These are phyloP conservation scores for Xylaria nigripes DNA, from an alignment of 495 filamentous ascomycete genomes.

Conservation along the genomic window DNA sequence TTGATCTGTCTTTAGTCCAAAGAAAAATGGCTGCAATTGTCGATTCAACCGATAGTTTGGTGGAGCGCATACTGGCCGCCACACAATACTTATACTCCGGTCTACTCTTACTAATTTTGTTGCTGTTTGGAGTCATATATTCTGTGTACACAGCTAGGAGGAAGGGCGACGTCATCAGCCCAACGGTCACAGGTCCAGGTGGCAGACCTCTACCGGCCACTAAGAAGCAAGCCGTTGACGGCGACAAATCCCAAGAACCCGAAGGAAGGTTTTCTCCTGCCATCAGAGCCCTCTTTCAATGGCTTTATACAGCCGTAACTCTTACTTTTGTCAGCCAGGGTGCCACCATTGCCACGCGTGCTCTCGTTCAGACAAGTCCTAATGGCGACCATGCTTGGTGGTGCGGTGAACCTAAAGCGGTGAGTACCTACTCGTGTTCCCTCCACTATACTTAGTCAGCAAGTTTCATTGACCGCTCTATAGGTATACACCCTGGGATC, in stretches of 20 bases:
- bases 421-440: conserved; percentile 49
- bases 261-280: conserved; percentile 47
- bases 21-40: conserved; percentile 26
- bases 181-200: conserved; percentile 54
- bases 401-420: conserved; percentile 67
- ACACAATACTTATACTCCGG: conserved; percentile 38
- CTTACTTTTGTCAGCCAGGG: conserved; percentile 69
- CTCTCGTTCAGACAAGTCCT: conserved; percentile 39
- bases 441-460: background rate
- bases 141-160: conserved; percentile 36
- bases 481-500: conserved; percentile 78
- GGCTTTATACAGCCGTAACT: conserved; percentile 56
- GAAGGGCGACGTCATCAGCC: conserved; percentile 33
- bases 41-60: conserved; percentile 23
- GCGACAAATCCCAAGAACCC: conserved; percentile 23
- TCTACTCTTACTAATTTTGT: conserved; percentile 36
- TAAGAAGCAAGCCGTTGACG: conserved; percentile 40
- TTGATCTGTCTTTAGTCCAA: conserved; percentile 17
- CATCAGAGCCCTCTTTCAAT: conserved; percentile 63
- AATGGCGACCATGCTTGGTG: conserved; percentile 63
- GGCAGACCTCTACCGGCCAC: conserved; percentile 70
- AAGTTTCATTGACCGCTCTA: conserved; percentile 2
- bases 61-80: conserved; percentile 27
- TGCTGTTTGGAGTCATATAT: conserved; percentile 34
- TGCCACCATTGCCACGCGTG: conserved; percentile 66